Evolutionary conservation across 2,329 filamentous ascomycete species (phyloP), one percentile per base, ranked within the genome.

Genomic region (Purpureocillium lavendulum): DNA sequence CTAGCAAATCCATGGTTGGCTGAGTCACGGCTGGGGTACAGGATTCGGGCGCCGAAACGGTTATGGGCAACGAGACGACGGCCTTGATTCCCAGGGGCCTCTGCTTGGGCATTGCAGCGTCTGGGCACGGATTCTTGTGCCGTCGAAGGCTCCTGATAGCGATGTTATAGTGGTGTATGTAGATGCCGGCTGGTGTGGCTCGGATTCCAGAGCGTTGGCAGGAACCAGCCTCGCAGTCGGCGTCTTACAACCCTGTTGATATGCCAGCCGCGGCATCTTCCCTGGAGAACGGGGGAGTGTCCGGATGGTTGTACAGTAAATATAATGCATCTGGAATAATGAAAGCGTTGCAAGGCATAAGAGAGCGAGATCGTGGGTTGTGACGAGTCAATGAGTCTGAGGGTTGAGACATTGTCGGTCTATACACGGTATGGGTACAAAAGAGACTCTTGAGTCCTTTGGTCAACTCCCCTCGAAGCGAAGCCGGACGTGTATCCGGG

Each of bases 21-120:
- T n/a, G n/a, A n/a, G 21, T 26, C 10, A 26, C 21, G 21, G 10
- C 21, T 26, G 21, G 21, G 21, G 10, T 26, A 10, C 21, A 10
- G 21, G 10, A 26, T 26, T 26, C 5, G 10, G 21, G 21, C 21
- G 21, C 21, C 6, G 21, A 26, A 40, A 38, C 5, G 24, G 33
- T 36, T 43, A 41, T 30, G 38, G 47, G 48, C 40, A 47, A 50
- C 42, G 44, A 48, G 43, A 42, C 17, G 40, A 38, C 17, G 41
- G 44, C 45, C 41, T 42, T 44, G 45, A 46, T 47, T 32, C 42
- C 41, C 45, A 49, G 46, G 48, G 40, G 47, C 43, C 46, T 44
- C 32, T 40, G 43, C 43, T 35, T 52, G 46, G 49, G 53, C 50
- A 12, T 12, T 6, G 7, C 13, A 12, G 29, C 12, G 13, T 30